These are phyloP conservation scores for Yamadazyma dendronema DNA, from an alignment of 1,139 yeast species.

Conservation along the genomic window DNA sequence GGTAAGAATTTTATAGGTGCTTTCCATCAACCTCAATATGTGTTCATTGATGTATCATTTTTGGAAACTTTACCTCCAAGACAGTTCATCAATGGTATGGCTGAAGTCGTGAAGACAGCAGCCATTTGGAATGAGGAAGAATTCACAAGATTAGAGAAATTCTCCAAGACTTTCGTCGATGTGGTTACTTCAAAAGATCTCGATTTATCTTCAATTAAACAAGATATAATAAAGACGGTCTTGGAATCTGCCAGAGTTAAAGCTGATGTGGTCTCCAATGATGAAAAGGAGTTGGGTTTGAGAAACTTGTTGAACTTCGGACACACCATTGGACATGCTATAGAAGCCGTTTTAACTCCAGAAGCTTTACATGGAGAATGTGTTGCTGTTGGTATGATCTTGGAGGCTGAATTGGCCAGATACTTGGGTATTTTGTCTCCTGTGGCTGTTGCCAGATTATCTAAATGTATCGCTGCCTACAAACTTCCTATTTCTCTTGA, in stretches of 20 bases:
- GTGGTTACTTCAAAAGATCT: slow-evolving; percentile 49
- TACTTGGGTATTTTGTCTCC: slow-evolving; percentile 86
- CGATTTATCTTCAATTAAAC: slow-evolving; percentile 64
- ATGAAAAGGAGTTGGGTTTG: slow-evolving; percentile 94
- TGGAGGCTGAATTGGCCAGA: slow-evolving; percentile 92
- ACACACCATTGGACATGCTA: slow-evolving; percentile 97
- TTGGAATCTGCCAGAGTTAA: slow-evolving; percentile 85
- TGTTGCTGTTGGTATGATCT: slow-evolving; percentile 90
- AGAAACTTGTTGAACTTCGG: slow-evolving; percentile 94
- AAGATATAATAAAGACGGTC: slow-evolving; percentile 76
- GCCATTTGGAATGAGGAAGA: slow-evolving; percentile 95
- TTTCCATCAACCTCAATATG: slow-evolving; percentile 92
- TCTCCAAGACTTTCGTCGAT: slow-evolving; percentile 65
- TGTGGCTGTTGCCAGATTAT: slow-evolving; percentile 87
- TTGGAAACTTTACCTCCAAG: slow-evolving; percentile 86
- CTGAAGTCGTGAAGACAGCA: slow-evolving; percentile 97
- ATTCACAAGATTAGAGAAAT: slow-evolving; percentile 76
- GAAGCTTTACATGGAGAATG: slow-evolving; percentile 97
- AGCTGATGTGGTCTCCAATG: slow-evolving; percentile 90
- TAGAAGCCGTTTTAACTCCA: slow-evolving; percentile 94
- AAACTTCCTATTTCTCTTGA: slow-evolving; percentile 79
- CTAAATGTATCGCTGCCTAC: slow-evolving; percentile 80
- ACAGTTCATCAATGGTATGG: slow-evolving; percentile 97
- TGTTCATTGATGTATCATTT: slow-evolving; percentile 85
- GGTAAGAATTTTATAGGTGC: slow-evolving; percentile 98